phyloP scores from a whole-genome alignment of 2,329 filamentous ascomycete species.

The Aspergillus carbonarius region DNA sequence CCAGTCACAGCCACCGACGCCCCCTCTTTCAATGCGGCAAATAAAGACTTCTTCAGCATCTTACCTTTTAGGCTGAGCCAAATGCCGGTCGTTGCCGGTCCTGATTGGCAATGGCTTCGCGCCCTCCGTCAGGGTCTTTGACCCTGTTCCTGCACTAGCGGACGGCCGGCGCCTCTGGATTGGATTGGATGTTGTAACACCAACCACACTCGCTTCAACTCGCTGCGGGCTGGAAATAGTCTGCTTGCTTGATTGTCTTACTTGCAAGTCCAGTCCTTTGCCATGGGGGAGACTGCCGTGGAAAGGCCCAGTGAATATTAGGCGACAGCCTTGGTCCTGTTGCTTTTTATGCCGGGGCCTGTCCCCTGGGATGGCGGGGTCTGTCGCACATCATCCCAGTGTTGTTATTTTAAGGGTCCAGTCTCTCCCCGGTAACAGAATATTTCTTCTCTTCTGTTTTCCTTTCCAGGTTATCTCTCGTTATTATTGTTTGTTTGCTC shows the following conservation, averaged over 20 bases:
- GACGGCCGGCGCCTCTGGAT: conserved; percentile 6
- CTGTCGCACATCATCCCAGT: neutral
- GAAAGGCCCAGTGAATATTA: neutral
- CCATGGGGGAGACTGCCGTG: neutral
- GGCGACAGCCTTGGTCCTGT: neutral
- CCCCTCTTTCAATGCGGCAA: neutral
- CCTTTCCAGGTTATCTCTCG: neutral
- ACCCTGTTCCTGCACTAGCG: conserved; percentile 24
- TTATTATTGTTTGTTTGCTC: conserved; percentile 7
- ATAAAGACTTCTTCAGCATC: neutral
- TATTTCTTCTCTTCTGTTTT: conserved; percentile 1
- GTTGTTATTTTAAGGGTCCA: neutral
- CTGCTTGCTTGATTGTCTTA: neutral
- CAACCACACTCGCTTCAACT: neutral
- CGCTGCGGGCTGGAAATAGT: neutral
- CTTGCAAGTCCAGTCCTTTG: neutral
- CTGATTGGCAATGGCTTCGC: conserved; percentile 4
- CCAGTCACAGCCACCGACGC: neutral
- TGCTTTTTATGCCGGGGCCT: neutral
- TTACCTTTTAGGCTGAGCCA: neutral
- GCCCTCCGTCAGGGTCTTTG: neutral
- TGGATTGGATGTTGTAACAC: conserved; percentile 3
- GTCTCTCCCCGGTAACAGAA: neutral
- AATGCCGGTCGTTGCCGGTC: neutral
- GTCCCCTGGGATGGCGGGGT: neutral